Evolutionary conservation across 2,329 filamentous ascomycete genomes (phyloP).

Genomic region (Fusarium chuoi): DNA sequence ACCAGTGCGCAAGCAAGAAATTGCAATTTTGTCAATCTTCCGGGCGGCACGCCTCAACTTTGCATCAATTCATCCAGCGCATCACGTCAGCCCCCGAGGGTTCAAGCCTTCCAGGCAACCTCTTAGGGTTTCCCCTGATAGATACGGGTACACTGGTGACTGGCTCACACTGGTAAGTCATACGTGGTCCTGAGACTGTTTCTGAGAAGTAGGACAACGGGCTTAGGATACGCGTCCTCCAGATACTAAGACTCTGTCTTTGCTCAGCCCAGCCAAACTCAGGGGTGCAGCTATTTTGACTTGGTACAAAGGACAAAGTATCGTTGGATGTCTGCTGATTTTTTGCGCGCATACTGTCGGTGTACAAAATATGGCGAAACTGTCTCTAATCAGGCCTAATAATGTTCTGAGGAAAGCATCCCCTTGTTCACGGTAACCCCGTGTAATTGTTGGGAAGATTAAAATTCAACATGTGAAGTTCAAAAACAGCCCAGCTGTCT

Average conservation of each 20-base stretch:
- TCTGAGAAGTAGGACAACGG: constrained; percentile 25
- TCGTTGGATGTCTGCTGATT: constrained; percentile 19
- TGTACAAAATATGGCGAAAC: neutral
- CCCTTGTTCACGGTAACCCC: constrained; percentile 9
- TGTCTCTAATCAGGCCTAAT: constrained; percentile 2
- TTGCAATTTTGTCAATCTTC: neutral
- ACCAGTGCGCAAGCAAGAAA: neutral
- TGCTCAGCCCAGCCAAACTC: constrained; percentile 14
- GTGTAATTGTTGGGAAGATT: constrained; percentile 19
- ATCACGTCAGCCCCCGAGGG: constrained; percentile 33
- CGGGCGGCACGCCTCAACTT: constrained; percentile 26
- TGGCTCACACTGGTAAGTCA: constrained; percentile 1
- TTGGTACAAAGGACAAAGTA: constrained; percentile 9
- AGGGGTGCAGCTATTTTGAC: constrained; percentile 31
- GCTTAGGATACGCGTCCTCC: constrained; percentile 22
- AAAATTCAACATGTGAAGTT: constrained; percentile 19
- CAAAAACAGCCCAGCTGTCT: constrained; percentile 22
- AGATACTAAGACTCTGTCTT: constrained; percentile 27
- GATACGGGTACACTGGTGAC: constrained; percentile 9
- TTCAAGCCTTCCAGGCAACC: constrained; percentile 11
- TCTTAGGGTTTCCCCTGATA: constrained; percentile 2
- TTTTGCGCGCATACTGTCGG: constrained; percentile 1
- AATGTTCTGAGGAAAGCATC: constrained; percentile 4
- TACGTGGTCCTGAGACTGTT: constrained; percentile 6
- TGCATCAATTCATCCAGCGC: constrained; percentile 3